phyloP scores from a whole-genome alignment of 2,329 filamentous ascomycete genomes.

The Apiospora kogelbergensis region DNA sequence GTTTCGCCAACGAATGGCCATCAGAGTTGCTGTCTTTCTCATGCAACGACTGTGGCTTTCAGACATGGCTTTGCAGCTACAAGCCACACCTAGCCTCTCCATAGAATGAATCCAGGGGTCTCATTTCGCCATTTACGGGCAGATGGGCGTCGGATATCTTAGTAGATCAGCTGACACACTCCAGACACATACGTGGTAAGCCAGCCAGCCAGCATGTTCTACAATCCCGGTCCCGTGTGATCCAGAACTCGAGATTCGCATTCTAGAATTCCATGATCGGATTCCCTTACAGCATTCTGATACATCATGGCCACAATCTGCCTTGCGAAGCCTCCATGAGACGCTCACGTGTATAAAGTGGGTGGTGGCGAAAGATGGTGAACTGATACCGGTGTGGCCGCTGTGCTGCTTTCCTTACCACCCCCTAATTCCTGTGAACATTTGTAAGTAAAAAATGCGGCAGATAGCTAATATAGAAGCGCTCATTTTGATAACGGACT shows the following conservation, averaged over 20 bases:
- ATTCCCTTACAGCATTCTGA: not conserved
- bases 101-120: not conserved
- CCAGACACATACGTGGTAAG: not conserved
- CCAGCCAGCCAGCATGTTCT: not conserved
- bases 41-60: not conserved
- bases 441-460: too few relatives aligned
- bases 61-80: not conserved
- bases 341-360: not conserved
- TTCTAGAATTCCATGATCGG: not conserved
- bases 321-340: not conserved
- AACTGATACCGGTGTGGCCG: not conserved
- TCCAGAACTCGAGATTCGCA: not conserved
- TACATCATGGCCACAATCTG: not conserved
- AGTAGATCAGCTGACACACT: not conserved
- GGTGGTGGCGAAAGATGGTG: not conserved
- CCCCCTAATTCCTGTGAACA: too few relatives aligned
- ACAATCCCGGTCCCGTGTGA: not conserved
- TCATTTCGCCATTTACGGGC: not conserved
- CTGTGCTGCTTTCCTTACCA: not conserved
- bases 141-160: not conserved
- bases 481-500: too few relatives aligned
- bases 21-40: not conserved
- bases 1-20: slow-evolving; percentile 6
- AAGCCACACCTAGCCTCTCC: not conserved
- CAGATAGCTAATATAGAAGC: too few relatives aligned